Conservation (phyloP, 2,329 filamentous ascomycete genomes). For the Cadophora sp. region DNA sequence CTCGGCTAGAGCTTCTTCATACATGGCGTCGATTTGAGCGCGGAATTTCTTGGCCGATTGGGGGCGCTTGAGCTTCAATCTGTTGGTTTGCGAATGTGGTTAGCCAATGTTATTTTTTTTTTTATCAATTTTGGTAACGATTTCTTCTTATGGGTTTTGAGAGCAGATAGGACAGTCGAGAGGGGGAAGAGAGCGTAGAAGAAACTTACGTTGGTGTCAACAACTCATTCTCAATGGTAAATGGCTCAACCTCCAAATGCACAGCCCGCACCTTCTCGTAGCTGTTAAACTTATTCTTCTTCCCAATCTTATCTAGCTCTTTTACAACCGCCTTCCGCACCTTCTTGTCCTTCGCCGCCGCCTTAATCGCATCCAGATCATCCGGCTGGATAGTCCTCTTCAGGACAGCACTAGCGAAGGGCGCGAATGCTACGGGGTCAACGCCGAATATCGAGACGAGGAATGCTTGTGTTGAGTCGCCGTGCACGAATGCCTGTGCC, state of each 20-base stretch:
- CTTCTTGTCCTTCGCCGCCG: slow-evolving; percentile 70
- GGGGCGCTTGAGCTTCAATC: slow-evolving; percentile 75
- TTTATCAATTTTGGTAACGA: too few species aligned
- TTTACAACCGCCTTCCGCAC: slow-evolving; percentile 78
- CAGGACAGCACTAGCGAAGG: slow-evolving; percentile 79
- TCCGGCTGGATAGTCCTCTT: slow-evolving; percentile 67
- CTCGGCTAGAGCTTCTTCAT: slow-evolving; percentile 43
- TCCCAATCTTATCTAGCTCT: slow-evolving; percentile 79
- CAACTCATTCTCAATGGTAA: slow-evolving; percentile 91
- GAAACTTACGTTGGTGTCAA: slow-evolving; percentile 80
- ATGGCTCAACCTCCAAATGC: slow-evolving; percentile 83
- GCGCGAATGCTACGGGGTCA: slow-evolving; percentile 82
- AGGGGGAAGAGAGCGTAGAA: neutral
- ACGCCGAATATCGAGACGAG: slow-evolving; percentile 90
- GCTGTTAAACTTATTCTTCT: slow-evolving; percentile 87
- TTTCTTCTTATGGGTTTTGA: too few species aligned
- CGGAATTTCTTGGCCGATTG: slow-evolving; percentile 63
- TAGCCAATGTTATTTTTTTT: neutral
- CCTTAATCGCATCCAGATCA: slow-evolving; percentile 71
- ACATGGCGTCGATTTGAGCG: slow-evolving; percentile 42
- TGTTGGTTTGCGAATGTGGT: slow-evolving; percentile 41
- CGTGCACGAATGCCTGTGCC: slow-evolving; percentile 86
- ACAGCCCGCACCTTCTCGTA: slow-evolving; percentile 84
- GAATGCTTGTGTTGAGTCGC: slow-evolving; percentile 80
- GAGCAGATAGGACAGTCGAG: neutral